Evolutionary conservation across 148 eudicot genomes (phyloP).

Genomic region (Cornus kousa): DNA sequence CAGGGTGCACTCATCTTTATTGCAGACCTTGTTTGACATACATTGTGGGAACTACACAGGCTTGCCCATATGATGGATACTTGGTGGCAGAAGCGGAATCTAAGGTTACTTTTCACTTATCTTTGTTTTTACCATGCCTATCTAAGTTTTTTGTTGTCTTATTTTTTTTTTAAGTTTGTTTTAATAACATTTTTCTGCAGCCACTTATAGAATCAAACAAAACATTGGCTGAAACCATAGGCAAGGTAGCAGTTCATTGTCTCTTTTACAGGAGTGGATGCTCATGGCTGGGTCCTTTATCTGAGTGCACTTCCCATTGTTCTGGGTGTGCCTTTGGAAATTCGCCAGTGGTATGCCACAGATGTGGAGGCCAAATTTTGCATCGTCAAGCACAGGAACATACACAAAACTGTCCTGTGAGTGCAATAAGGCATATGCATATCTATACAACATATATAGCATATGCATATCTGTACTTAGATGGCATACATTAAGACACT

Average conservation of each 20-base stretch:
- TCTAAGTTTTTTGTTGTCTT: constrained; percentile 2
- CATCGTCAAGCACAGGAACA: constrained; percentile 97
- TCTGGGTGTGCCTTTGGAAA: constrained; percentile 81
- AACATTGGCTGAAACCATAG: constrained; percentile 70
- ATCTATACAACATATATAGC: not conserved
- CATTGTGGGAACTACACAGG: constrained; percentile 64
- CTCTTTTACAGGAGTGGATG: constrained; percentile 94
- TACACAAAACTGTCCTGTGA: constrained; percentile 78
- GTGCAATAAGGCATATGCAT: constrained; percentile 24
- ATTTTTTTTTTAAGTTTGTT: constrained; percentile 16
- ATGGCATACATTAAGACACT: no score
- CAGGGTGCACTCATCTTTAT: constrained; percentile 87
- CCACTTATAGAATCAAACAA: constrained; percentile 79
- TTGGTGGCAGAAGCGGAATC: constrained; percentile 87
- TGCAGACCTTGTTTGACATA: constrained; percentile 91
- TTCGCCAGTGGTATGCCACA: constrained; percentile 86
- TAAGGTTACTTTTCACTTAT: constrained; percentile 43
- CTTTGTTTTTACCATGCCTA: constrained; percentile 6
- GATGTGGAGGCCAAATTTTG: constrained; percentile 80
- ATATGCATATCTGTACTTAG: not conserved
- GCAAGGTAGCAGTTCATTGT: constrained; percentile 75
- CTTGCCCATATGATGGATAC: constrained; percentile 95
- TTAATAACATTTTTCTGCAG: constrained; percentile 32
- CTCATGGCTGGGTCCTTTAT: constrained; percentile 83
- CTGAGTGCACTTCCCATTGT: constrained; percentile 72